Base-by-base conservation (phyloP, 2,329 filamentous ascomycete genomes). In the Xylariaceae sp. region DNA sequence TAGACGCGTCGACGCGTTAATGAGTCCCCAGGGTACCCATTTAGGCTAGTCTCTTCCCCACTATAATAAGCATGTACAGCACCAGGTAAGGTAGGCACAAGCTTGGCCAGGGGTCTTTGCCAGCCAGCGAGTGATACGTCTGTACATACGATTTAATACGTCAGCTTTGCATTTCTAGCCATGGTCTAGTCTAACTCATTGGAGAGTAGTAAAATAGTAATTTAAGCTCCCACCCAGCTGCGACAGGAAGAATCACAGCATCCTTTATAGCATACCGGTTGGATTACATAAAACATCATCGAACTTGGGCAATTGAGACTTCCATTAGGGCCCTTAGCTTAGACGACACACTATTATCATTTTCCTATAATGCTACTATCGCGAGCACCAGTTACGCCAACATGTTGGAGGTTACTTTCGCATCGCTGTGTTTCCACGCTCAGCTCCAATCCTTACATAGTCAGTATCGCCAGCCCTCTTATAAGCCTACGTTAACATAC, bases 361-460 rank as follows among this genome's bases (percentile, higher is more conserved):
- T 55, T 33, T 20, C 20, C n/a, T 24, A 67, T 55, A 48, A 76
- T 75, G 72, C 60, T 72, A 41, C 52, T 67, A 43, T 60, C 66
- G 52, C 59, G 65, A 37, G 57, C 67, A 9, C 65, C 70, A 26
- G 53, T 64, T 52, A 27, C 59, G 37, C 54, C 66, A 43, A 47
- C 63, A 42, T 67, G 46, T 53, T 58, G 41, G 50, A 44, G 41
- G 10, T 50, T 64, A n/a, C 46, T 57, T 15, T 57, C 53, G 16
- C 57, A 44, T 30, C 67, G 81, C 26, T 52, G 64, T 13, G 57
- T 83, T 3, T 77, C 77, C 29, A 81, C 77, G 6, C 63, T 85
- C 16, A 66, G 74, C 6, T 76, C 72, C 33, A 85, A 85, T 54
- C 72, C 77, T 5, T 70, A 78, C 54, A 84, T 85, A 65, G 82